Evolutionary conservation across 345 rosid genomes (phyloP), one percentile per base, ranked within the genome.

Genomic region (Aquilaria malaccensis): DNA sequence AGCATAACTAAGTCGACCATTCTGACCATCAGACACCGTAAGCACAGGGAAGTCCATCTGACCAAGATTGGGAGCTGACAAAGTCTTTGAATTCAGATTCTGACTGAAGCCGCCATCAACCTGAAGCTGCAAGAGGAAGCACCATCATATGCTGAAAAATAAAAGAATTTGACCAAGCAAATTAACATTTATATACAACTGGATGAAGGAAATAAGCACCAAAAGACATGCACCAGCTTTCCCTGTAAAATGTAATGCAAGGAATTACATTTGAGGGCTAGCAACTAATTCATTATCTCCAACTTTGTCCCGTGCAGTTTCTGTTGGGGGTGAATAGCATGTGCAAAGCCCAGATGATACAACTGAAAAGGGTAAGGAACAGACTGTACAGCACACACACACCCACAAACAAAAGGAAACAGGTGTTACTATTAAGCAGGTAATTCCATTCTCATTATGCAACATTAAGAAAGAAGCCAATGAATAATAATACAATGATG

Each of bases 1-100:
- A 9, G 74, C 70, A 75, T 81, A 90, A 61, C 82, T 86, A 46
- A 81, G 75, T 59, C 83, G 75, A 63, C 67, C 79, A 56, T 60
- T 77, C 70, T 80, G 96, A 78, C 79, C 73, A 58, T 82, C 92
- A 52, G 81, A 63, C 56, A 72, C 76, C 45, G 81, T 66, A 52
- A 94, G 91, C 10, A 91, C 84, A 33, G 99, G 99, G 72, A 94
- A 94, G 75, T 94, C 97, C 82, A 83, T 56, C 3, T 86, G 77
- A 67, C 74, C 81, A 30, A 88, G 91, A 82, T 74, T 83, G 65
- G 99, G 93, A 69, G 88, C 77, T 45, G 91, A 70, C 61, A 82
- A 68, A 33, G 83, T 54, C 82, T 88, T 94, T 30, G 89, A 68
- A 81, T 73, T 86, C 33, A 77, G 63, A 71, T 77, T 94, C 69